phyloP scores from a whole-genome alignment of 345 rosid genomes.

The Populus tremula region DNA sequence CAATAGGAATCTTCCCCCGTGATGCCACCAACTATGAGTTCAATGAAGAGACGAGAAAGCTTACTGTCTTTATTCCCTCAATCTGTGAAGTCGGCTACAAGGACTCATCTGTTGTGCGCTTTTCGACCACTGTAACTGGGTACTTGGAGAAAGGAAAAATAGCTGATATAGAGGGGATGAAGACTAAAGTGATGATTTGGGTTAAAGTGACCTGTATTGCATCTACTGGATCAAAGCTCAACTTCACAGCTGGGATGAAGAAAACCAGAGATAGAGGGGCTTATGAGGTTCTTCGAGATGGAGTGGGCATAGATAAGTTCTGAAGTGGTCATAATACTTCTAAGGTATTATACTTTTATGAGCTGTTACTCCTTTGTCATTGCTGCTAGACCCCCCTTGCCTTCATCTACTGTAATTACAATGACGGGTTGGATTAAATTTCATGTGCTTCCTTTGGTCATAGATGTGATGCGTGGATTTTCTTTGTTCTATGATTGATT shows the following conservation, averaged over 20 bases:
- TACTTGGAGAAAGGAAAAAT: constrained; percentile 82
- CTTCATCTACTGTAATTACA: constrained; percentile 9
- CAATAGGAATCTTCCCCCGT: constrained; percentile 85
- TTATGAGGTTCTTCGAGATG: constrained; percentile 77
- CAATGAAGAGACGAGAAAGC: constrained; percentile 70
- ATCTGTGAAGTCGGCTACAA: constrained; percentile 86
- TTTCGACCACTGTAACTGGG: constrained; percentile 60
- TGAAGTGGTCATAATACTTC: constrained; percentile 25
- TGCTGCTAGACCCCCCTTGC: neutral
- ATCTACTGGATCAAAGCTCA: constrained; percentile 67
- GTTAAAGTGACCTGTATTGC: constrained; percentile 71
- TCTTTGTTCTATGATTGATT: neutral
- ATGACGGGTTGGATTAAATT: neutral
- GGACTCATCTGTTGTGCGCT: constrained; percentile 79
- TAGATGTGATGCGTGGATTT: neutral
- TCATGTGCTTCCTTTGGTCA: neutral
- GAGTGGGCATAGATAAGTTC: constrained; percentile 71
- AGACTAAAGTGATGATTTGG: constrained; percentile 88
- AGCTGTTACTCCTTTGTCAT: constrained; percentile 2
- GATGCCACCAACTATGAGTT: constrained; percentile 97
- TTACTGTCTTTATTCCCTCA: constrained; percentile 71
- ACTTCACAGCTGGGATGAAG: constrained; percentile 77
- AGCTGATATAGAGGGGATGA: constrained; percentile 79
- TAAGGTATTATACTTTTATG: neutral
- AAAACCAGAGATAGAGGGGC: constrained; percentile 69